Conservation (phyloP, 306 rosid genomes). For the Acmispon strigosus region DNA sequence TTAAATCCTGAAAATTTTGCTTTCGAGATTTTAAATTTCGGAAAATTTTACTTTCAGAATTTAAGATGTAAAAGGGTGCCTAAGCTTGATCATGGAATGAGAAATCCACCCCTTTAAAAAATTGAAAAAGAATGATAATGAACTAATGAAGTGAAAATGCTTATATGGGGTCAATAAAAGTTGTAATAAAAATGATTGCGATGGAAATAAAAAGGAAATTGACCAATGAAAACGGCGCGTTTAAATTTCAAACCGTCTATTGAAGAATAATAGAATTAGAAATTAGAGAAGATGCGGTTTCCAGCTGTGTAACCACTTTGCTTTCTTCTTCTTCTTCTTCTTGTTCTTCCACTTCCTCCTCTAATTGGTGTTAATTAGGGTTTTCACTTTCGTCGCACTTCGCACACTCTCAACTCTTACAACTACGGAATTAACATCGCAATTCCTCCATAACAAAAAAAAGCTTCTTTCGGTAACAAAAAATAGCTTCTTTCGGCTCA, state of each 20-base stretch:
- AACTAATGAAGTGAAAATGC: no score
- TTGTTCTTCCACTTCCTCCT: background rate
- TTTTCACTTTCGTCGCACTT: background rate
- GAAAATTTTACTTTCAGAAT: no score
- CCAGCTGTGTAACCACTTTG: slow-evolving; percentile 30
- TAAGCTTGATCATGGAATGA: no score
- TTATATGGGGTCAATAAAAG: no score
- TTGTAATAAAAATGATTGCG: background rate
- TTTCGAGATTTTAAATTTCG: no score
- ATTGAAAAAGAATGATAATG: no score
- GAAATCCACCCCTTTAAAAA: no score
- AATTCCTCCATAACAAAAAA: background rate
- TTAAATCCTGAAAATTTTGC: no score
- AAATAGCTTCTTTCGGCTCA: no score
- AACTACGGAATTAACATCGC: background rate
- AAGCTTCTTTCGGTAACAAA: background rate
- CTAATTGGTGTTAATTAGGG: background rate
- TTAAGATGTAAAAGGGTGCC: no score
- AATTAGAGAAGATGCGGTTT: background rate
- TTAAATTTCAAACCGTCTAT: slow-evolving; percentile 3
- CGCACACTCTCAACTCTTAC: background rate
- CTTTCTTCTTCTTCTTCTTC: background rate
- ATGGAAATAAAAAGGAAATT: background rate
- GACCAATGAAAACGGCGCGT: slow-evolving; percentile 15
- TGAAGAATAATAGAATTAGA: background rate